Evolutionary conservation across 805 yeast genomes (phyloP).

Genomic region (Wickerhamomyces queroliae): DNA sequence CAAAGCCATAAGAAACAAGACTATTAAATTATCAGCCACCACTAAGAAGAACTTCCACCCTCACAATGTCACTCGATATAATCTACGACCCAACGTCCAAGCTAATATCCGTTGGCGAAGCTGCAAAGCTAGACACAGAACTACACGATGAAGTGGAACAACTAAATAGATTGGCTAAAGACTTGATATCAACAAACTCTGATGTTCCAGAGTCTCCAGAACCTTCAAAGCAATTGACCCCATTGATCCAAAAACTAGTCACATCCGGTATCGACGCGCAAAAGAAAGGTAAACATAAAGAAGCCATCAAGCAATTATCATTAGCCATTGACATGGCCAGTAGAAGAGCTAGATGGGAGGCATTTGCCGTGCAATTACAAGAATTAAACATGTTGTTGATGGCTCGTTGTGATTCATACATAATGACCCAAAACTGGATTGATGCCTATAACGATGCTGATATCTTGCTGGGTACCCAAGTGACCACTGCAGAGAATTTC

Average conservation of each 20-base stretch:
- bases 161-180: slow-evolving; percentile 28
- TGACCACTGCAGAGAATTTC: slow-evolving; percentile 58
- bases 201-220: slow-evolving; percentile 51
- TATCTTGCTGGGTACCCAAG: slow-evolving; percentile 20
- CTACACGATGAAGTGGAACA: slow-evolving; percentile 23
- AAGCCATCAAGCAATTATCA: slow-evolving; percentile 57
- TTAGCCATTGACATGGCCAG: slow-evolving; percentile 64
- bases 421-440: slow-evolving; percentile 46
- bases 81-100: neutral
- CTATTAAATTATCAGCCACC: too few relatives aligned
- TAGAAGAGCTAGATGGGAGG: slow-evolving; percentile 67
- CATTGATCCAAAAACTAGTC: slow-evolving; percentile 58
- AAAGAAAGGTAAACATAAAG: slow-evolving; percentile 47
- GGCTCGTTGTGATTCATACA: slow-evolving; percentile 65
- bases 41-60: too few relatives aligned
- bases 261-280: slow-evolving; percentile 57
- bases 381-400: slow-evolving; percentile 61
- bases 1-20: too few relatives aligned
- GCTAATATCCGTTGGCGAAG: neutral
- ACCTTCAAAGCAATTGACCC: slow-evolving; percentile 48
- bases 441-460: slow-evolving; percentile 70
- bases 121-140: slow-evolving; percentile 2
- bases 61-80: neutral
- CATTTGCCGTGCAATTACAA: slow-evolving; percentile 65
- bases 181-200: slow-evolving; percentile 25